These are phyloP conservation scores for Diplogelasinospora grovesii DNA, from an alignment of 495 filamentous ascomycete species.

Conservation along the genomic window DNA sequence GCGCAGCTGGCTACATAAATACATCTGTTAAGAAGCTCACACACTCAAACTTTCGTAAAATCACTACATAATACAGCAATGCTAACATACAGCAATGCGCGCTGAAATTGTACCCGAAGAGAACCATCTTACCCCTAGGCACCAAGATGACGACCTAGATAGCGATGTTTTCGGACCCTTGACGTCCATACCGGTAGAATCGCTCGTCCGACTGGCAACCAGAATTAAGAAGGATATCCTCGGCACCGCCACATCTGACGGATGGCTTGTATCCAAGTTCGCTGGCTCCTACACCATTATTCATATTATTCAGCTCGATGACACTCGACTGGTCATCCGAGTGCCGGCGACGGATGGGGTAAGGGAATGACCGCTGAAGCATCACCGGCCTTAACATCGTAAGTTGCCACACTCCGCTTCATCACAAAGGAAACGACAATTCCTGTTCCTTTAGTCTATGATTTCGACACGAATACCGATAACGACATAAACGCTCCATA, in stretches of 20 bases:
- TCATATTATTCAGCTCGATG: conserved; percentile 15
- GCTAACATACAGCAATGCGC: too few relatives aligned
- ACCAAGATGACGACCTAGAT: not conserved
- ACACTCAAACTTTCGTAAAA: too few relatives aligned
- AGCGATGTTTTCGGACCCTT: not conserved
- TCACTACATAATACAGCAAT: too few relatives aligned
- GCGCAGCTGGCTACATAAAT: too few relatives aligned
- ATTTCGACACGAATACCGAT: conserved; percentile 13
- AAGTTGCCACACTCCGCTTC: conserved; percentile 22
- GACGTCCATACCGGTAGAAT: not conserved
- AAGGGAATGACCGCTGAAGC: conserved; percentile 12
- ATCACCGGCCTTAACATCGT: conserved; percentile 17
- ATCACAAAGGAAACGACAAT: conserved; percentile 14
- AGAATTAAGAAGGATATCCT: not conserved
- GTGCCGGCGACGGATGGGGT: conserved; percentile 17
- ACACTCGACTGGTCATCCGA: conserved; percentile 20
- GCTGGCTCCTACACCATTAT: conserved; percentile 15
- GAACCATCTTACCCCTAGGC: too few relatives aligned
- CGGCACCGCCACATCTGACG: not conserved
- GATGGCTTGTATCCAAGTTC: not conserved
- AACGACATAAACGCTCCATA: conserved; percentile 20
- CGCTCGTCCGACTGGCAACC: conserved; percentile 1
- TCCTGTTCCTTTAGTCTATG: conserved; percentile 20
- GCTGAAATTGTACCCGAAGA: too few relatives aligned
- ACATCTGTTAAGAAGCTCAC: too few relatives aligned